Conservation (phyloP, 148 eudicot genomes). For the Silene conica region DNA sequence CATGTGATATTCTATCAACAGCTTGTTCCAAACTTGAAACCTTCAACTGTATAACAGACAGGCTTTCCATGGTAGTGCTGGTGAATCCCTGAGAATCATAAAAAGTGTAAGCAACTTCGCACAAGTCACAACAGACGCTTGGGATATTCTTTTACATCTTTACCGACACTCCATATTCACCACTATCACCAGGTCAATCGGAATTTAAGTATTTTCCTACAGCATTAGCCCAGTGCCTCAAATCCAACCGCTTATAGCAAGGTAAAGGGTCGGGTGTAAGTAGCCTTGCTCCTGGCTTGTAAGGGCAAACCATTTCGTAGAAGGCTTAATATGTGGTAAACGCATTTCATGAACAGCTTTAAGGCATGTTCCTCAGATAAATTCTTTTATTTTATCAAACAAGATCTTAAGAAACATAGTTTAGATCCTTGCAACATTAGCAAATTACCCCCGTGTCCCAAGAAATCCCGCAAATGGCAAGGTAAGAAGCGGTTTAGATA, state of each 20-base stretch:
- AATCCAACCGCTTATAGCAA: background rate
- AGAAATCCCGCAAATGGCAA: no score
- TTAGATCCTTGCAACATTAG: background rate
- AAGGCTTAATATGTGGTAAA: background rate
- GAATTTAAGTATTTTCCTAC: background rate
- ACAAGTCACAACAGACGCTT: background rate
- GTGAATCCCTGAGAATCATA: conserved; percentile 49
- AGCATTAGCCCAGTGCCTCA: background rate
- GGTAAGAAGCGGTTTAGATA: no score
- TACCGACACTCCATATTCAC: background rate
- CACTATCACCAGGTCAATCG: background rate
- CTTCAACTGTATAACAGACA: conserved; percentile 61
- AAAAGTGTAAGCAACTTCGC: background rate
- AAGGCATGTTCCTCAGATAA: background rate
- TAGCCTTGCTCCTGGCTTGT: background rate
- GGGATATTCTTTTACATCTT: background rate
- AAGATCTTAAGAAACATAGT: background rate
- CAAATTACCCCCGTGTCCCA: no score
- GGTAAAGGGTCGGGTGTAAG: background rate
- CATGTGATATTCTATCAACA: conserved; percentile 53
- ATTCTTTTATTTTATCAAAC: no score
- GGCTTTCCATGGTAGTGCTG: conserved; percentile 48
- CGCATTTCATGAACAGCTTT: background rate
- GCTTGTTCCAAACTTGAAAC: conserved; percentile 64
- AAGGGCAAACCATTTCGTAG: background rate